These are phyloP conservation scores for Elongisporangium undulatum DNA, from an alignment of 352 stramenopile genomes.

Conservation along the genomic window DNA sequence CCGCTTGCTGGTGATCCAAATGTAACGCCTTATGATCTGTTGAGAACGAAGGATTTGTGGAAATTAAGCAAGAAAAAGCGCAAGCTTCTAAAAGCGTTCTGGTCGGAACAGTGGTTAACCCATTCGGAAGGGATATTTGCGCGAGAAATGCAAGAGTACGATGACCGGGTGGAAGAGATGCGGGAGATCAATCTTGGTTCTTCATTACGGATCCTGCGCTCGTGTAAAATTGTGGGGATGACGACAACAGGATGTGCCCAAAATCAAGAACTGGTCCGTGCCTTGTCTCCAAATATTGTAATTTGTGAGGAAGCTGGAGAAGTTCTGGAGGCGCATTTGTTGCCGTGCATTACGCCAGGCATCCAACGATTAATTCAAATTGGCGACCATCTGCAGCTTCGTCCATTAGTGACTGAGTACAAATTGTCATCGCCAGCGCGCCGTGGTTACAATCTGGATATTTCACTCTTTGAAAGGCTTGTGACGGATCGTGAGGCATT, in stretches of 20 bases:
- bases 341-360: constrained; percentile 46
- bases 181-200: constrained; percentile 20
- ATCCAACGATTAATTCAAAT: constrained; percentile 87
- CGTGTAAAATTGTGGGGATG: constrained; percentile 68
- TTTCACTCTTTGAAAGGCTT: constrained; percentile 84
- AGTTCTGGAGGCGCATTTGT: constrained; percentile 71
- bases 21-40: background rate
- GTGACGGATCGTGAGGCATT: constrained; percentile 16
- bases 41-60: constrained; percentile 16
- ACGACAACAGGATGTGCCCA: constrained; percentile 81
- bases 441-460: constrained; percentile 62
- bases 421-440: constrained; percentile 63
- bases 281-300: constrained; percentile 57
- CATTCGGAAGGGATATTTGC: constrained; percentile 17
- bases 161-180: constrained; percentile 22
- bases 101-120: constrained; percentile 11
- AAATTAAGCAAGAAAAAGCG: constrained; percentile 21
- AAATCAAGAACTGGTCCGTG: constrained; percentile 56
- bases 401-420: constrained; percentile 71
- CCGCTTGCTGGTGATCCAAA: background rate
- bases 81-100: constrained; percentile 15
- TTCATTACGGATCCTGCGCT: constrained; percentile 20
- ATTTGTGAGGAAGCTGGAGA: constrained; percentile 88
- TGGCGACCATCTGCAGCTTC: constrained; percentile 84
- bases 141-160: constrained; percentile 25